These are phyloP conservation scores for Onygenales sp. DNA, from an alignment of 2,329 filamentous ascomycete genomes.

Conservation along the genomic window DNA sequence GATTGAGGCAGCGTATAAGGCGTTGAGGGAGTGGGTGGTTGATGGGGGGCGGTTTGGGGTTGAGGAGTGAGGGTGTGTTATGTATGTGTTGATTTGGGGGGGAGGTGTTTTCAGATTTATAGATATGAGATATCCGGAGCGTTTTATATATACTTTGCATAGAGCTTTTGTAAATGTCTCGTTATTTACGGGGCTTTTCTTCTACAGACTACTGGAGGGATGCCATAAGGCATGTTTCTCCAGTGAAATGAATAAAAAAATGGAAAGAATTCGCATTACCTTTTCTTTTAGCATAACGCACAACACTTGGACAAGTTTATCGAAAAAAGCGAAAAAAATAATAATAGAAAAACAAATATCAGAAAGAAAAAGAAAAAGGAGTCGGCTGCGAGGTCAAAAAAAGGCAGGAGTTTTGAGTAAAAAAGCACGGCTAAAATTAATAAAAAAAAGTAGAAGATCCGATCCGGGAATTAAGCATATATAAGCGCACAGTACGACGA, in stretches of 20 bases:
- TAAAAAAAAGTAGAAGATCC: too few species aligned
- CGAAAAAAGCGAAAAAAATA: neutral
- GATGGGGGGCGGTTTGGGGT: constrained; percentile 28
- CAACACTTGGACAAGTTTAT: neutral
- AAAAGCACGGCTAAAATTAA: too few species aligned
- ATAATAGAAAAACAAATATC: neutral
- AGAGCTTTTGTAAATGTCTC: too few species aligned
- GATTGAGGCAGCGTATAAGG: constrained; percentile 46
- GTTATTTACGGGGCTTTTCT: too few species aligned
- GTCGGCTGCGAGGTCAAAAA: neutral
- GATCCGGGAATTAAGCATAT: too few species aligned
- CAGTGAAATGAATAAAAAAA: neutral
- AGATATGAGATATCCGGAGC: too few species aligned
- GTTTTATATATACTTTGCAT: too few species aligned
- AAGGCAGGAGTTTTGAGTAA: too few species aligned
- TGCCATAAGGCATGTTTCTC: neutral
- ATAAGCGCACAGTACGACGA: too few species aligned
- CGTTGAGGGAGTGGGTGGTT: constrained; percentile 45
- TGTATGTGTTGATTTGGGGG: neutral
- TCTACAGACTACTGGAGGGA: neutral
- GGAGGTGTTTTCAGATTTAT: neutral
- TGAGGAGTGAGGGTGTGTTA: constrained; percentile 12
- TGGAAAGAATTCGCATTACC: neutral
- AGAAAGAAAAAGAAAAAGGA: neutral
- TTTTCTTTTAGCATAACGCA: neutral